Percentiles rank a stretch among this genome's conserved stretches.
Conservation (phyloP, 176 grass and related monocot genomes). For the Musa acuminata region DNA sequence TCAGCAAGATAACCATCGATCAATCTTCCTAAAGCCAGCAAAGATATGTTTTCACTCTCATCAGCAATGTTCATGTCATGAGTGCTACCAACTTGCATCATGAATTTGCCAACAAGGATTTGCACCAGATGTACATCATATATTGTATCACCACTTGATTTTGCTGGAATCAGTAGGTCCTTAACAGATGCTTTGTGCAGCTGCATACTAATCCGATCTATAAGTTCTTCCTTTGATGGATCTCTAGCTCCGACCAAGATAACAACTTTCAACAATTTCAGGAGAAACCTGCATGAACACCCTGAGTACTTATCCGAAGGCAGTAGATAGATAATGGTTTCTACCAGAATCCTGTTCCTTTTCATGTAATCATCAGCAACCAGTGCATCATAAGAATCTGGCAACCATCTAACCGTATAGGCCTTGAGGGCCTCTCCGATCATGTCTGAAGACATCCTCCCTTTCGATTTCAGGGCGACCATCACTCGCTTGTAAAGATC, state of each 20-base stretch:
- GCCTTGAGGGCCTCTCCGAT: conserved; percentile 80
- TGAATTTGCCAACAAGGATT: conserved; percentile 67
- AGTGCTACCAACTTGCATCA: conserved; percentile 38
- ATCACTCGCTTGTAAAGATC: conserved; percentile 97
- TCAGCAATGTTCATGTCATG: conserved; percentile 38
- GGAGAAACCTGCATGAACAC: conserved; percentile 89
- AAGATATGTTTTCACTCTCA: conserved; percentile 55
- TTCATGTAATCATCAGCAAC: conserved; percentile 78
- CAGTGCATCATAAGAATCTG: conserved; percentile 74
- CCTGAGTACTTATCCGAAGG: conserved; percentile 84
- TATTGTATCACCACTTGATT: conserved; percentile 27
- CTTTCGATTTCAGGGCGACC: conserved; percentile 82
- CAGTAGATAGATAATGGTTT: conserved; percentile 86
- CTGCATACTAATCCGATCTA: conserved; percentile 59
- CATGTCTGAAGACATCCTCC: conserved; percentile 78
- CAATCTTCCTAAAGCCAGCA: conserved; percentile 68
- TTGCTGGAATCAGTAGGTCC: conserved; percentile 66
- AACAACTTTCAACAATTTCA: conserved; percentile 86
- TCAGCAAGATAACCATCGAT: conserved; percentile 81
- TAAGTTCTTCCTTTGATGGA: conserved; percentile 70
- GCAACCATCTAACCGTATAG: conserved; percentile 86
- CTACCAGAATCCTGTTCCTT: conserved; percentile 65
- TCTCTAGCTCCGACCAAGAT: conserved; percentile 63
- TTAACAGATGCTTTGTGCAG: conserved; percentile 80
- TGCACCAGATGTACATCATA: conserved; percentile 65